These are phyloP conservation scores for Tympanopsis confertula DNA, from an alignment of 2,329 filamentous ascomycete genomes.

Conservation along the genomic window DNA sequence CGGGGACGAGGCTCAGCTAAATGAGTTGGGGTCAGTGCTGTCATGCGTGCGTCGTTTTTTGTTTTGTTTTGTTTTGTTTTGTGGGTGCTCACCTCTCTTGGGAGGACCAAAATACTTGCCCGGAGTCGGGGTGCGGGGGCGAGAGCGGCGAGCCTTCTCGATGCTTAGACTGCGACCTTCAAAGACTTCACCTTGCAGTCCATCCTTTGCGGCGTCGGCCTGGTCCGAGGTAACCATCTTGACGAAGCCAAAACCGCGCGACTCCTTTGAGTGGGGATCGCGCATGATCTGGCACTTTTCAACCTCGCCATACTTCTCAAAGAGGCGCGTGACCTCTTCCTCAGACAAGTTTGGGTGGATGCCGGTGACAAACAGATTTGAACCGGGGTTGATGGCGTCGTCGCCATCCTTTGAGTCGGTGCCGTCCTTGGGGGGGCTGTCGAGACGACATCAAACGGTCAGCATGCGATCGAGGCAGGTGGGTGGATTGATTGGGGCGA, in stretches of 20 bases:
- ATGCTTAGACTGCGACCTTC: conserved; percentile 95
- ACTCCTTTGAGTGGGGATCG: conserved; percentile 96
- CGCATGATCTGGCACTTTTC: conserved; percentile 99
- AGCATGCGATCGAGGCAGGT: too few relatives aligned
- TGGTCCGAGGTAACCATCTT: conserved; percentile 95
- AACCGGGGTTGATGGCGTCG: conserved; percentile 80
- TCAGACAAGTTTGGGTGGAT: conserved; percentile 89
- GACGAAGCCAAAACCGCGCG: conserved; percentile 96
- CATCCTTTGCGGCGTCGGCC: conserved; percentile 93
- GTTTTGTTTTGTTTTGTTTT: conserved; percentile 25
- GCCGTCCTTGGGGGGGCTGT: conserved; percentile 38
- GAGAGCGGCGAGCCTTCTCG: conserved; percentile 92
- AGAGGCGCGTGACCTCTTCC: conserved; percentile 82
- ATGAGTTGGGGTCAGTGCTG: too few relatives aligned
- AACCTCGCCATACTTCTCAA: conserved; percentile 96
- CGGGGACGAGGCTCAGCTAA: conserved; percentile 13
- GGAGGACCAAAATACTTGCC: conserved; percentile 99
- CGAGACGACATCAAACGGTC: conserved; percentile 4
- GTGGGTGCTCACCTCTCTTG: conserved; percentile 70
- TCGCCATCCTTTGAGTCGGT: conserved; percentile 44
- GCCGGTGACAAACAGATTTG: conserved; percentile 96
- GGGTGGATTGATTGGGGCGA: too few relatives aligned
- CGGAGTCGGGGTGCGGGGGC: conserved; percentile 88
- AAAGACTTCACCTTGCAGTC: conserved; percentile 85
- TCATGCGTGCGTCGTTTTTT: conserved; percentile 28